phyloP scores from a whole-genome alignment of 139 green algal genomes.

The Coelastrella sp. region DNA sequence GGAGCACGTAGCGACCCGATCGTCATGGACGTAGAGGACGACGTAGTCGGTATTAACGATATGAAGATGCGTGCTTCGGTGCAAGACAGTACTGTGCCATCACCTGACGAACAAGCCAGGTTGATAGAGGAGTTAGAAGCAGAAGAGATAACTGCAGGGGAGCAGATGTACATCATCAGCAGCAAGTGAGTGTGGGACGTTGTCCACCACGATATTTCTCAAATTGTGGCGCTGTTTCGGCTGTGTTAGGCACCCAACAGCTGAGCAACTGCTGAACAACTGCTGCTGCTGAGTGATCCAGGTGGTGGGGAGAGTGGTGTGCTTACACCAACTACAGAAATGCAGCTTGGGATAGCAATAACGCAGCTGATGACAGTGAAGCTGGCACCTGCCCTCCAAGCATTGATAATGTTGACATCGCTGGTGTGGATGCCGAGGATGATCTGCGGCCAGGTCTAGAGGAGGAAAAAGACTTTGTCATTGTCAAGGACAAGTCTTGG shows the following conservation, averaged over 20 bases:
- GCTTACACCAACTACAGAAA: constrained; percentile 30
- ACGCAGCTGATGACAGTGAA: background rate
- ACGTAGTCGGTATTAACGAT: background rate
- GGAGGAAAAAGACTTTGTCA: constrained; percentile 26
- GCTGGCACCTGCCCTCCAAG: background rate
- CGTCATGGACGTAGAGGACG: background rate
- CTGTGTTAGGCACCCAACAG: background rate
- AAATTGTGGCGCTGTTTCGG: no score
- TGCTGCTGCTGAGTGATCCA: background rate
- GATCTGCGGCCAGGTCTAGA: constrained; percentile 12
- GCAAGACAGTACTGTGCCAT: background rate
- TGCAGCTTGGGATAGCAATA: background rate
- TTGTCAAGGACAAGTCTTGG: constrained; percentile 54
- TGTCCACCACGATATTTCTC: no score
- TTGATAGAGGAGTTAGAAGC: constrained; percentile 10
- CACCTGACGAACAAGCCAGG: constrained; percentile 24
- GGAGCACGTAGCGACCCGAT: background rate
- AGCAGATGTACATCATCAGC: constrained; percentile 43
- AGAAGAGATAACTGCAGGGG: constrained; percentile 7
- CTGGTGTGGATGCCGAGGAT: background rate
- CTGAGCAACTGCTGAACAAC: background rate
- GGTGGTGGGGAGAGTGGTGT: constrained; percentile 41
- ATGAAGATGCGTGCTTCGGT: background rate
- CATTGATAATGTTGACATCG: constrained; percentile 32
- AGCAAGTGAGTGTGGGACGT: background rate